phyloP scores from a whole-genome alignment of 1,284 basidiomycete genomes.

The Ceratorhiza oryzae-sativae region DNA sequence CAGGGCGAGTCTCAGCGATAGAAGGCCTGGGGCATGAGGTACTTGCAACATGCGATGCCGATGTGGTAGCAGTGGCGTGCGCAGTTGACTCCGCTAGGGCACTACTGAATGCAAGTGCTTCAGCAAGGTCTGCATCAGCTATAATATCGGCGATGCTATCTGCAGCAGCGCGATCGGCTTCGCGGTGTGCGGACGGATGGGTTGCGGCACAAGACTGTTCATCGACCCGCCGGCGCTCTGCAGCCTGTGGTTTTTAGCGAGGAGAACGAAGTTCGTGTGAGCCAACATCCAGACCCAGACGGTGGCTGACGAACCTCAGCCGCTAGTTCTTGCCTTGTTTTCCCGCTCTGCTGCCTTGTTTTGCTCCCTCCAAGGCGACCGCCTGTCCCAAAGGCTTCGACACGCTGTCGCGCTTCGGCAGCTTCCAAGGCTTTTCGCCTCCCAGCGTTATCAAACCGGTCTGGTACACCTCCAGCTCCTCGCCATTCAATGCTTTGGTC shows the following conservation, averaged over 20 bases:
- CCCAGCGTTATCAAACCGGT: slow-evolving; percentile 50
- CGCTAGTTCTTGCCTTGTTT: slow-evolving; percentile 73
- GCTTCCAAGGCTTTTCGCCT: slow-evolving; percentile 28
- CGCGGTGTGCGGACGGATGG: slow-evolving; percentile 30
- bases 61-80: slow-evolving; percentile 9
- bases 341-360: slow-evolving; percentile 49
- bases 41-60: too few species aligned
- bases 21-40: neutral
- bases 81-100: slow-evolving; percentile 45
- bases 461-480: slow-evolving; percentile 65
- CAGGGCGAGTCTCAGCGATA: neutral
- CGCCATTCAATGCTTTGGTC: slow-evolving; percentile 58
- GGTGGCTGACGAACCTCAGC: slow-evolving; percentile 66
- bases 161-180: slow-evolving; percentile 56
- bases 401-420: slow-evolving; percentile 48
- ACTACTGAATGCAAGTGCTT: slow-evolving; percentile 64
- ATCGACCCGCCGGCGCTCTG: slow-evolving; percentile 75
- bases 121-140: slow-evolving; percentile 69
- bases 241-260: slow-evolving; percentile 60
- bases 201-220: slow-evolving; percentile 66
- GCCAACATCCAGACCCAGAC: too few species aligned
- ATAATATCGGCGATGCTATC: slow-evolving; percentile 68
- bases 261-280: neutral
- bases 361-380: slow-evolving; percentile 41
- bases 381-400: slow-evolving; percentile 42